These are phyloP conservation scores for Dipodascus geniculatus DNA, from an alignment of 805 yeast genomes.

Conservation along the genomic window DNA sequence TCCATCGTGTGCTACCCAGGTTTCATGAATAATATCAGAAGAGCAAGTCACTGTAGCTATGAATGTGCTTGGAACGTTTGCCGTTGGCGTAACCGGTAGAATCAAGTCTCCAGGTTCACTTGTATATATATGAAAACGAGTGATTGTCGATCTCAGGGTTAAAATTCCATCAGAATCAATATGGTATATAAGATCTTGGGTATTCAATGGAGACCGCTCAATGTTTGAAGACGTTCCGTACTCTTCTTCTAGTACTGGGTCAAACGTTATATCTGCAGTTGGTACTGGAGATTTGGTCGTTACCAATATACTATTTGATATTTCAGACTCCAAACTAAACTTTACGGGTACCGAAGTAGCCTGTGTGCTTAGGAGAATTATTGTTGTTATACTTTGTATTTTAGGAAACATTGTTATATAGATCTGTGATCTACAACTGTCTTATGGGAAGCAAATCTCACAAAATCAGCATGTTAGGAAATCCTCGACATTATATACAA, in stretches of 20 bases:
- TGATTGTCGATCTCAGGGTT: not conserved
- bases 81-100: not conserved
- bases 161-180: not conserved
- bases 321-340: not conserved
- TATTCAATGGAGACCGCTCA: no score
- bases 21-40: constrained; percentile 1
- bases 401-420: not conserved
- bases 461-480: not conserved
- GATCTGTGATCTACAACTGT: no score
- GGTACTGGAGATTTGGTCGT: no score
- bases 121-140: not conserved
- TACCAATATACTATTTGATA: not conserved
- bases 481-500: not conserved
- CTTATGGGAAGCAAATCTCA: no score
- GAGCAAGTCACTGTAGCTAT: not conserved
- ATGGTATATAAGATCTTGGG: not conserved
- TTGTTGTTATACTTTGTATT: not conserved
- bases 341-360: not conserved
- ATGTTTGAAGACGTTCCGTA: no score
- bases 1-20: not conserved
- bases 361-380: not conserved
- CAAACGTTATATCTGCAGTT: no score
- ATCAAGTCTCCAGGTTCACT: not conserved
- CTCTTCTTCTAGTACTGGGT: no score
- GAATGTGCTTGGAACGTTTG: not conserved